Evolutionary conservation across 1,284 basidiomycete species (phyloP).

Genomic region (Coniferiporia sulphurascens): DNA sequence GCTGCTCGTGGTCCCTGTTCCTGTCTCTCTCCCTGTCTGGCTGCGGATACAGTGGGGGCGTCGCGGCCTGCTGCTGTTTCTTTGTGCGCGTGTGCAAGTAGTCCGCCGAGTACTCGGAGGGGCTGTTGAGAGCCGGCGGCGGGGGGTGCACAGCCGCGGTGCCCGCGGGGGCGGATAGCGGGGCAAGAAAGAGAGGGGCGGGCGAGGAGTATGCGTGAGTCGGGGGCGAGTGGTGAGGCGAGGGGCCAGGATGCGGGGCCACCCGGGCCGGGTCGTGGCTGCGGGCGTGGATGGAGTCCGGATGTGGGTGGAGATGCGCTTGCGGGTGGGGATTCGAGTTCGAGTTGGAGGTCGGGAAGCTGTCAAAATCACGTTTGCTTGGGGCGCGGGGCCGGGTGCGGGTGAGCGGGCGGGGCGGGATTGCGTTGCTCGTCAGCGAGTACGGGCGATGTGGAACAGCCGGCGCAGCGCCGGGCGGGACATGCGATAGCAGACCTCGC

Average conservation of each 20-base stretch:
- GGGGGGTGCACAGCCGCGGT: constrained; percentile 4
- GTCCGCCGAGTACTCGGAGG: constrained; percentile 13
- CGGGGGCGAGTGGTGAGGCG: background rate
- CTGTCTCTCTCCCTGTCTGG: constrained; percentile 23
- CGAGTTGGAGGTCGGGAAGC: background rate
- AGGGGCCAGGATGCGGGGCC: background rate
- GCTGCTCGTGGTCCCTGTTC: constrained; percentile 18
- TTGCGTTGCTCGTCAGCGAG: too few relatives aligned
- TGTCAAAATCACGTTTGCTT: background rate
- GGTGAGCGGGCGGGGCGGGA: background rate
- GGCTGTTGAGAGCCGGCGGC: constrained; percentile 4
- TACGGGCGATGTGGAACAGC: constrained; percentile 1
- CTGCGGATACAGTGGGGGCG: background rate
- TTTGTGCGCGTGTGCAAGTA: constrained; percentile 15
- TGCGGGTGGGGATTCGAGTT: background rate
- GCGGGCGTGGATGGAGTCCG: constrained; percentile 9
- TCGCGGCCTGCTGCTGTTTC: constrained; percentile 4
- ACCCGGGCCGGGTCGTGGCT: constrained; percentile 5
- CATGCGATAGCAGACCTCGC: constrained; percentile 1
- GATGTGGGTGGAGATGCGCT: background rate
- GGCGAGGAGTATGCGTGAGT: constrained; percentile 15
- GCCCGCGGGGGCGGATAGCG: constrained; percentile 1
- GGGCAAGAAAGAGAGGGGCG: constrained; percentile 20
- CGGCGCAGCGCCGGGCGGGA: background rate
- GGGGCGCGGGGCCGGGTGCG: background rate